Percentiles rank a stretch among this genome's conserved stretches.
Conservation (phyloP, 805 yeast genomes). For the Phaffomyces opuntiae region DNA sequence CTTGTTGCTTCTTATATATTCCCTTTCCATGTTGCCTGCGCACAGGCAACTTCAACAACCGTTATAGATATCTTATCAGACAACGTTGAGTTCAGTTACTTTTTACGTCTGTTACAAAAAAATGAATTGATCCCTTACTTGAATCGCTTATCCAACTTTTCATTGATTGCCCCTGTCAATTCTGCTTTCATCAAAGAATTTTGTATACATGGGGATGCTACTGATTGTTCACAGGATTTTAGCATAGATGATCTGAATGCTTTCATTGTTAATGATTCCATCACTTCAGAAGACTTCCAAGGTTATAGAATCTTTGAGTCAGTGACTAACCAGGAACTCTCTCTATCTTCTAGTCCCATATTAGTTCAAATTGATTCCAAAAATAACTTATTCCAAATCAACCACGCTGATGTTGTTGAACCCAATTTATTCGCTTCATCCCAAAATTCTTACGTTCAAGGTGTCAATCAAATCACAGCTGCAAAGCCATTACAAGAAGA, state of each 20-base stretch:
- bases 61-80: conserved; percentile 66
- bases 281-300: conserved; percentile 6
- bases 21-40: not conserved
- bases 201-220: not conserved
- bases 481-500: conserved; percentile 31
- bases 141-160: conserved; percentile 53
- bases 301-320: conserved; percentile 12
- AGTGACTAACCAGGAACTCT: conserved; percentile 8
- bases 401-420: conserved; percentile 45
- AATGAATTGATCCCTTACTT: conserved; percentile 55
- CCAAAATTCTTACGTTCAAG: conserved; percentile 63
- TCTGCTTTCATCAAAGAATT: conserved; percentile 49
- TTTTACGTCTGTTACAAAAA: conserved; percentile 53
- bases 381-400: conserved; percentile 26
- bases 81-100: conserved; percentile 59
- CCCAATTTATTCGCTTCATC: conserved; percentile 51
- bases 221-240: conserved; percentile 1
- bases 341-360: too few species aligned
- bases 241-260: conserved; percentile 6
- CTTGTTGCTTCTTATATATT: not conserved
- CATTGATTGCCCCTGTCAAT: conserved; percentile 76
- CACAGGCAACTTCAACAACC: conserved; percentile 28
- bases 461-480: conserved; percentile 42
- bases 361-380: conserved; percentile 5
- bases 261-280: conserved; percentile 12